Evolutionary conservation across 73 alveolate species (phyloP).

Genomic region (Symbiodinium pilosum): DNA sequence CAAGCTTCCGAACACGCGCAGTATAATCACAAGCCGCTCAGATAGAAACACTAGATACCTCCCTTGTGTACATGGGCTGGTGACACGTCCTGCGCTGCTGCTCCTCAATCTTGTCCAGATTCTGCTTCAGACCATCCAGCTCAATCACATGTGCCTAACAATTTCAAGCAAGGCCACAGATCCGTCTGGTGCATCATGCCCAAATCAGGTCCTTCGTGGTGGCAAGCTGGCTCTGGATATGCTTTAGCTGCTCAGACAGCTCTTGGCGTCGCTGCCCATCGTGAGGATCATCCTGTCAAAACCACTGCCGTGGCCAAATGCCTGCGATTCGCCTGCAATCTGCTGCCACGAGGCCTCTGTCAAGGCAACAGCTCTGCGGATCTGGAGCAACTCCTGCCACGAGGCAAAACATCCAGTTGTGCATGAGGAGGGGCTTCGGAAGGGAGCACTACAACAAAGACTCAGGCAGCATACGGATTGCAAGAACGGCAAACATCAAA

Average conservation of each 20-base stretch:
- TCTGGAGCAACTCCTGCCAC: constrained; percentile 70
- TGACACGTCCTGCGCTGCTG: constrained; percentile 67
- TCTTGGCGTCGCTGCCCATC: constrained; percentile 37
- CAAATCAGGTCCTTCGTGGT: constrained; percentile 70
- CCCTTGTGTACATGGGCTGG: too few species aligned
- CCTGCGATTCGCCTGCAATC: too few species aligned
- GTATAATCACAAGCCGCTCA: background rate
- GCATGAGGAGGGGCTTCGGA: too few species aligned
- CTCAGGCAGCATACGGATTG: too few species aligned
- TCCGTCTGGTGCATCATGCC: too few species aligned
- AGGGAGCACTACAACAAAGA: too few species aligned
- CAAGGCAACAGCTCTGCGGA: constrained; percentile 57
- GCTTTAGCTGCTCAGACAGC: constrained; percentile 56
- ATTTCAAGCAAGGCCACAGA: background rate
- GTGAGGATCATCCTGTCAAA: background rate
- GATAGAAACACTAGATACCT: background rate
- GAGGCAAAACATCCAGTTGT: too few species aligned
- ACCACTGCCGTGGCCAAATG: too few species aligned
- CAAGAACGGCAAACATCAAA: too few species aligned
- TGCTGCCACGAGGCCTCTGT: background rate
- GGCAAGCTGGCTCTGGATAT: constrained; percentile 65
- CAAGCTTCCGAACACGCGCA: too few species aligned
- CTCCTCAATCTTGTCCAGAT: constrained; percentile 79
- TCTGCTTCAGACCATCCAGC: constrained; percentile 86
- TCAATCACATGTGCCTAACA: constrained; percentile 59